Evolutionary conservation across 2,329 filamentous ascomycete genomes (phyloP), one percentile per base, ranked within the genome.

Genomic region (Didymella arachidicola): DNA sequence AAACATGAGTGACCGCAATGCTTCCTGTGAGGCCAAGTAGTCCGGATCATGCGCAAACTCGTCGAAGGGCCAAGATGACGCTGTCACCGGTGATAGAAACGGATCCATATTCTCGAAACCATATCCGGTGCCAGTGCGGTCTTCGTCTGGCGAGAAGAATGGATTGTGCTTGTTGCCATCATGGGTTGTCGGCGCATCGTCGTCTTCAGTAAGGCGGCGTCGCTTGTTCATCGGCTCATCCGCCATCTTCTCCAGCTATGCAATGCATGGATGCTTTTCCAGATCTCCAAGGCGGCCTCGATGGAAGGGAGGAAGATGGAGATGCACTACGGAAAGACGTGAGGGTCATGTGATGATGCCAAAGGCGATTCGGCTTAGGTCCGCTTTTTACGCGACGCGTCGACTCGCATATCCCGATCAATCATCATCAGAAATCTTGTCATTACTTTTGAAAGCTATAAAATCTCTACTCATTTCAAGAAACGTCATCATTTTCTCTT

Each of bases 1-100:
- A n/a, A 36, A 36, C 32, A 36, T 36, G 6, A 36, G 32, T 36
- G 32, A 36, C n/a, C 32, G 32, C 32, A 34, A 34, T 34, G 32
- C 32, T 34, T 74, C 69, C 43, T 72, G 69, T 1, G 70, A 72
- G 16, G 69, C 70, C 19, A 72, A 44, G 48, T 73, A 74, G 30
- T 63, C 65, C 2, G 70, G 68, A 57, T 74, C 64, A 34, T 65
- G 65, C 2, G 67, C 66, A 41, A 72, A 71, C 29, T 70, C 69
- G 46, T 73, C 70, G 30, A 70, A 59, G 3, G 63, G 63, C 66
- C 69, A 72, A 38, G 65, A 70, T 12, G 58, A 61, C 7, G 58
- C 61, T 8, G 68, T 68, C 1, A 59, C 59, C 14, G 69, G 68
- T 10, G 65, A 72, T 16, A 67, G 53, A 41, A 70, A 71, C 4